phyloP scores from a whole-genome alignment of 371 early-diverging fungal species.

The Dinochytrium kinnereticum region DNA sequence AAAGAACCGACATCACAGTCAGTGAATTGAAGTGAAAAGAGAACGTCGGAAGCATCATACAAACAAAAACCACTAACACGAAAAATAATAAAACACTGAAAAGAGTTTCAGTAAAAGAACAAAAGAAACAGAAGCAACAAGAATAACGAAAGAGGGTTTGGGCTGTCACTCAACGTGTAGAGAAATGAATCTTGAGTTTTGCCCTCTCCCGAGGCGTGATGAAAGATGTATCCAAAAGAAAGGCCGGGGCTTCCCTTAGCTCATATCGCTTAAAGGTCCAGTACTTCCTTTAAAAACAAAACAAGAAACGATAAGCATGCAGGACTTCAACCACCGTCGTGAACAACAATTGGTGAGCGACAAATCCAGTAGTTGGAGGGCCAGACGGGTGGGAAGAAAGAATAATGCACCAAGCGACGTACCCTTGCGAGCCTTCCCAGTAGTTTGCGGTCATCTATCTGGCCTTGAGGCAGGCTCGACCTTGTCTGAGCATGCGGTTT shows the following conservation, averaged over 20 bases:
- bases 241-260: conserved; percentile 58
- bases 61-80: no score
- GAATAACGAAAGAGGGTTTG: background rate
- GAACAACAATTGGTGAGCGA: no score
- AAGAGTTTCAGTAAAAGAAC: no score
- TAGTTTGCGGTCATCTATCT: conserved; percentile 74
- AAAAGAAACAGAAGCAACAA: no score
- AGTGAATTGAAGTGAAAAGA: background rate
- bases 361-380: no score
- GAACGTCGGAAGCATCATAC: background rate
- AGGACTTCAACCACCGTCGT: no score
- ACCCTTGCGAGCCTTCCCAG: conserved; percentile 77
- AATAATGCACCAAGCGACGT: conserved; percentile 13
- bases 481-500: no score
- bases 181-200: conserved; percentile 72
- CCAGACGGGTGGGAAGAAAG: background rate
- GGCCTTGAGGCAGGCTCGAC: background rate
- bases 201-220: conserved; percentile 62
- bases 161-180: conserved; percentile 57
- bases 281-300: conserved; percentile 51
- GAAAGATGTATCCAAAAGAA: conserved; percentile 59
- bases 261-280: conserved; percentile 69
- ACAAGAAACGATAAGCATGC: no score
- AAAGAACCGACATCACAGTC: conserved; percentile 12
- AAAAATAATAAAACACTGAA: no score